Base-by-base conservation (phyloP, 2,329 filamentous ascomycete species). In the Colletotrichum higginsianum region DNA sequence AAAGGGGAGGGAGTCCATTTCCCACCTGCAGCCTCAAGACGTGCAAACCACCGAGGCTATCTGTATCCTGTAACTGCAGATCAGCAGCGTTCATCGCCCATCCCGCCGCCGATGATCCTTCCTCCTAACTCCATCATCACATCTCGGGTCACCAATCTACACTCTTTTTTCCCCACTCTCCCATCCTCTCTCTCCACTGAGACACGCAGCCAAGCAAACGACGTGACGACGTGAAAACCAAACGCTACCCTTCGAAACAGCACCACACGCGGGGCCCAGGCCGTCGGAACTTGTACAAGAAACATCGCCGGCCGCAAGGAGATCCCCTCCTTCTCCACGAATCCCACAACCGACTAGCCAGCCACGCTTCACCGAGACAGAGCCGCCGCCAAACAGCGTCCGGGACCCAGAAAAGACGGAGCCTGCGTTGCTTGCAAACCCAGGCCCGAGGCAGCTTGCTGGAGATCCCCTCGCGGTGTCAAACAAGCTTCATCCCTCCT, bases 271-370 rank as follows among this genome's bases (percentile, higher is more conserved):
- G 26, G 44, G 30, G n/a, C 42, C 52, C 52, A 61, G n/a, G 42
- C 62, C 58, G 11, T 63, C 66, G 58, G 58, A 50, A 57, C 65
- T 35, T 67, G 65, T 58, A 57, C 53, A 53, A 66, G 30, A 66
- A 53, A 50, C 46, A 23, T 30, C 46, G 26, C 18, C 53, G 52
- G 44, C 47, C 44, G 38, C 64, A 66, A 50, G 64, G 55, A 66
- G 46, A 55, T 61, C 55, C 64, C 64, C 26, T 66, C 64, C 46
- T 53, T 15, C 52, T 30, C 52, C 52, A 11, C 47, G 47, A 35
- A 60, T 26, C 50, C 50, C 26, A 50, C 65, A 40, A 42, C 30
- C 30, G 1, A 35, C 30, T 35, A 30, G 26, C 6, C 30, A 35
- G 30, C 30, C 30, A 35, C 30, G 30, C 30, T 35, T 42, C 57